Evolutionary conservation across 768 basidiomycete species (phyloP).

Genomic region (Mycena epipterygia): DNA sequence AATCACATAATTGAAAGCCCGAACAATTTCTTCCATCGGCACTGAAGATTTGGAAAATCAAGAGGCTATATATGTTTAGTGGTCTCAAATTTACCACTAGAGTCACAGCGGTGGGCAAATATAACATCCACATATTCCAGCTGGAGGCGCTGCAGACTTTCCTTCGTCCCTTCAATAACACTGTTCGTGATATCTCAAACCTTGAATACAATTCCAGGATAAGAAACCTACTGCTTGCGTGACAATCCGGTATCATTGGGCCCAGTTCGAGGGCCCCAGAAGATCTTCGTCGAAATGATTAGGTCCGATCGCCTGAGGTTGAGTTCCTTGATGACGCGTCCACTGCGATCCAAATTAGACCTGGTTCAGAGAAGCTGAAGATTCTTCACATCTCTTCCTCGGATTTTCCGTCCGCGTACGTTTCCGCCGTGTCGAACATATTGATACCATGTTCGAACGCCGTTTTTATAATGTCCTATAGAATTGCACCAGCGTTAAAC

Average conservation of each 20-base stretch:
- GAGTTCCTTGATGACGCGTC: conserved; percentile 82
- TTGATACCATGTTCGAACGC: conserved; percentile 85
- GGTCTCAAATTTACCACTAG: conserved; percentile 53
- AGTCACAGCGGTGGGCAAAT: conserved; percentile 79
- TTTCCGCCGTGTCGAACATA: conserved; percentile 81
- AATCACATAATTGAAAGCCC: conserved; percentile 86
- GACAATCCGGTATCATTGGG: conserved; percentile 72
- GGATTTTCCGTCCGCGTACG: conserved; percentile 73
- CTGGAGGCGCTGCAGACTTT: conserved; percentile 74
- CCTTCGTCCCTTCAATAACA: conserved; percentile 82
- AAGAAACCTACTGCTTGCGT: conserved; percentile 65
- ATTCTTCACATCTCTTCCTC: conserved; percentile 77
- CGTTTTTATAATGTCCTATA: conserved; percentile 81
- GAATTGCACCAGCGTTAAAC: not conserved
- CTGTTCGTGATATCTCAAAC: conserved; percentile 43
- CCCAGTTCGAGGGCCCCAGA: conserved; percentile 76
- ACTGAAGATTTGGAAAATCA: conserved; percentile 44
- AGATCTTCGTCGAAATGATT: conserved; percentile 84
- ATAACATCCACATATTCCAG: conserved; percentile 83
- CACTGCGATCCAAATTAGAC: conserved; percentile 48
- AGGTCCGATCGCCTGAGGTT: conserved; percentile 75
- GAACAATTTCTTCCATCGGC: conserved; percentile 83
- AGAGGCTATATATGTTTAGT: not conserved
- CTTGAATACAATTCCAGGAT: not conserved
- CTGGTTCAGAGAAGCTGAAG: not conserved